Evolutionary conservation across 345 rosid genomes (phyloP), one percentile per base, ranked within the genome.

Genomic region (Physaria fendleri): DNA sequence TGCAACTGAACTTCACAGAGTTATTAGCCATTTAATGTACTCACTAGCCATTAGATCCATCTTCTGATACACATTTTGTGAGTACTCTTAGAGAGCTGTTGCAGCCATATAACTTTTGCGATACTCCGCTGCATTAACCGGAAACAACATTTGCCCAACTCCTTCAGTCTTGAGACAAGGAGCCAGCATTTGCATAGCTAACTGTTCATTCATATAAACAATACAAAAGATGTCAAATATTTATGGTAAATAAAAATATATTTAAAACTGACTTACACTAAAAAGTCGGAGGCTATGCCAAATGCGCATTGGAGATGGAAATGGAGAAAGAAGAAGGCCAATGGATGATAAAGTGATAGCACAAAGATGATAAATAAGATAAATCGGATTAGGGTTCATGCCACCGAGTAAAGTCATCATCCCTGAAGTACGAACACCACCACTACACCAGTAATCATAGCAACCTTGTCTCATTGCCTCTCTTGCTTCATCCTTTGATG

Each of bases 91-190:
- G 11, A 59, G 20, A 68, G 34, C 41, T 2, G 62, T 44, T 61
- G 62, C 21, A 30, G 68, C 48, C 68, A 69, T 54, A 23, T 69
- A 69, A 37, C 30, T 37, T 28, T 62, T 61, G 35, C 58, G 68
- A 54, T 69, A 69, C 1, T 68, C 51, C 13, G 44, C 57, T 45
- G 74, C 71, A 16, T 27, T 11, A n/a, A 48, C 20, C 3, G 84
- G 79, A 62, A 52, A 77, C 40, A 79, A 74, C 84, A 74, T 79
- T 50, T 69, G 77, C 53, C 60, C 55, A 56, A 79, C 52, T 12
- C 84, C 84, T 62, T 77, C 84, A 2, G 71, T 70, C 54, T 72
- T 74, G 33, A 79, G 66, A 52, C 74, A 61, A 2, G 79, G 79
- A 56, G 59, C 39, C 65, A 79, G 54, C 57, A 79, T 79, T 45